Percentiles rank a stretch among this genome's conserved stretches.
Evolutionary conservation across 768 basidiomycete genomes (phyloP).

Genomic region (Plicaturopsis crispa): DNA sequence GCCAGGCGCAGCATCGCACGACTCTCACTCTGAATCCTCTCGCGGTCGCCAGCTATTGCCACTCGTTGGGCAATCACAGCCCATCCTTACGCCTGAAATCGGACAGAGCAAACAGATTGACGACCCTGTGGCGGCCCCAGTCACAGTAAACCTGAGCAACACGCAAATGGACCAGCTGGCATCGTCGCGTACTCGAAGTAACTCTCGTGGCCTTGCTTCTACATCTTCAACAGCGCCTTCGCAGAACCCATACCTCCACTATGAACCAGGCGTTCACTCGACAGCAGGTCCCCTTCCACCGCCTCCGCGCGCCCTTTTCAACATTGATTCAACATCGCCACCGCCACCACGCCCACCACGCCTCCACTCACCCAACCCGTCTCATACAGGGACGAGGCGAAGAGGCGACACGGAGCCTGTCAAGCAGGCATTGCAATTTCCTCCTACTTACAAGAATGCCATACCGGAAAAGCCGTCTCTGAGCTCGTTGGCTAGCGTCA

Average conservation of each 20-base stretch:
- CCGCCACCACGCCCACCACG: conserved; percentile 59
- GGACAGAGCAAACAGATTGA: conserved; percentile 54
- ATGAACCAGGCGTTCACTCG: conserved; percentile 43
- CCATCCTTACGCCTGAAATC: conserved; percentile 46
- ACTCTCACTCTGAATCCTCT: conserved; percentile 11
- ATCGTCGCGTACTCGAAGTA: too few relatives aligned
- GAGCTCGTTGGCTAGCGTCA: too few relatives aligned
- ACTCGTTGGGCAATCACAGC: conserved; percentile 1
- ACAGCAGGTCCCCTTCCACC: conserved; percentile 70
- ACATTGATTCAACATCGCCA: conserved; percentile 36
- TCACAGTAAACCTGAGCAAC: conserved; percentile 41
- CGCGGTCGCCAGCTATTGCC: conserved; percentile 11
- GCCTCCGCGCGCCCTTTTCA: conserved; percentile 52
- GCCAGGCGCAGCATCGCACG: conserved; percentile 20
- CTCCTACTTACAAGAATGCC: conserved; percentile 44
- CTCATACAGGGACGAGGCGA: conserved; percentile 27
- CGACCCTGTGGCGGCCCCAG: conserved; percentile 55
- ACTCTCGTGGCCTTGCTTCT: too few relatives aligned
- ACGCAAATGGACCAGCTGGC: too few relatives aligned
- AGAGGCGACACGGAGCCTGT: conserved; percentile 47
- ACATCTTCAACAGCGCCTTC: conserved; percentile 54
- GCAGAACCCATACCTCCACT: conserved; percentile 15
- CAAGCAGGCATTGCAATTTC: conserved; percentile 53
- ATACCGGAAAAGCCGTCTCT: too few relatives aligned
- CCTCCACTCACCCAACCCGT: conserved; percentile 43